These are phyloP conservation scores for Senecio squalidus DNA, from an alignment of 140 eudicot genomes.

Conservation along the genomic window DNA sequence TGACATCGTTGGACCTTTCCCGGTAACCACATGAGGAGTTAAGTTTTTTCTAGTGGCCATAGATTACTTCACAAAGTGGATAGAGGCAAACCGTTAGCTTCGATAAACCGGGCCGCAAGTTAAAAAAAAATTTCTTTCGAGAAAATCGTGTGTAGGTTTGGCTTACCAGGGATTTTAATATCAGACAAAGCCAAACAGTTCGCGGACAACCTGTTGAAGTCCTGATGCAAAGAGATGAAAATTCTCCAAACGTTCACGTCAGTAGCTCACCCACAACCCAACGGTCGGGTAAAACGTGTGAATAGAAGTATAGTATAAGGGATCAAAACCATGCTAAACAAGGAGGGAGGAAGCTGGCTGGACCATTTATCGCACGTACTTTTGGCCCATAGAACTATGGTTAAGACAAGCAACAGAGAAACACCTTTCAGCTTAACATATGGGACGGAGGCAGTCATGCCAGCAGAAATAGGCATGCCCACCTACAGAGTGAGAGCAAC, in stretches of 20 bases:
- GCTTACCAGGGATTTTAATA: neutral
- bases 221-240: neutral
- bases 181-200: neutral
- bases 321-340: neutral
- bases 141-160: neutral
- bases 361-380: neutral
- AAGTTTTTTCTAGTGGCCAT: neutral
- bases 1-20: neutral
- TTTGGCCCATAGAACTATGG: neutral
- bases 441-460: too few species aligned
- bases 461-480: too few species aligned
- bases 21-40: neutral
- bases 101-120: neutral
- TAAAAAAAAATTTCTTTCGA: too few species aligned
- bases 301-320: neutral
- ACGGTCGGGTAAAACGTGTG: neutral
- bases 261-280: neutral
- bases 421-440: neutral
- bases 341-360: neutral
- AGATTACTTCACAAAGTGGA: neutral
- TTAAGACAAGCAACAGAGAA: neutral
- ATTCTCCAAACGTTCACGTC: neutral
- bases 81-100: neutral
- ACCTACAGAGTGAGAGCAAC: too few species aligned
- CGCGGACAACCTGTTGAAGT: neutral